These are phyloP conservation scores for Wickerhamomyces kurtzmanii DNA, from an alignment of 805 yeast genomes.

Conservation along the genomic window DNA sequence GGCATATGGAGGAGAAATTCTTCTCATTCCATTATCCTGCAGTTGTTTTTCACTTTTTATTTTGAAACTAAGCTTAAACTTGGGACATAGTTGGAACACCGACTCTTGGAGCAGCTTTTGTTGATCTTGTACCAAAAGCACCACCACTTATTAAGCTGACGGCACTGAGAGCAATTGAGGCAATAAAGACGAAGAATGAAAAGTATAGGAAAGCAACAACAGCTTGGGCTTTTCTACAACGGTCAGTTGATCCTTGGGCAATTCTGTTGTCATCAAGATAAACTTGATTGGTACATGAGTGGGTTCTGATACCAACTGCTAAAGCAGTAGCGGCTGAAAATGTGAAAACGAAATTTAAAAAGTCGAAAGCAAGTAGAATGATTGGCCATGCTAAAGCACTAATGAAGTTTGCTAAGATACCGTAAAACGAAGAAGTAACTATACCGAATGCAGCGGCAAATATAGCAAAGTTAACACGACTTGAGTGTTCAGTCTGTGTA, in stretches of 20 bases:
- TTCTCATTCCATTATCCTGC: constrained; percentile 1
- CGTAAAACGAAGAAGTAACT: constrained; percentile 72
- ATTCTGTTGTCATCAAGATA: constrained; percentile 61
- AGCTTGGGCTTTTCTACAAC: constrained; percentile 96
- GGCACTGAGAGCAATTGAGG: constrained; percentile 42
- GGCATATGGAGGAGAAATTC: constrained; percentile 1
- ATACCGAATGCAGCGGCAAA: constrained; percentile 85
- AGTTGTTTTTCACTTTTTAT: too few species aligned
- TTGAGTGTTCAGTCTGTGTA: constrained; percentile 39
- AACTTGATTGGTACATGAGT: constrained; percentile 65
- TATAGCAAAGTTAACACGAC: constrained; percentile 84
- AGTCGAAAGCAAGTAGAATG: constrained; percentile 64
- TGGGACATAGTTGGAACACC: constrained; percentile 90
- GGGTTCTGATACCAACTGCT: constrained; percentile 82
- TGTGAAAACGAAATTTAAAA: constrained; percentile 83
- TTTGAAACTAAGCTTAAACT: constrained; percentile 51
- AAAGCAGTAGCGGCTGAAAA: constrained; percentile 92
- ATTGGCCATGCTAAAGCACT: constrained; percentile 84
- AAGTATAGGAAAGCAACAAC: constrained; percentile 76
- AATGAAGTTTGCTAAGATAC: constrained; percentile 66
- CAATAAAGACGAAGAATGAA: constrained; percentile 66
- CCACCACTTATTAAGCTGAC: constrained; percentile 49
- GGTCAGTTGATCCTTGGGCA: constrained; percentile 64
- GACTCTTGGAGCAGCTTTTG: constrained; percentile 49
- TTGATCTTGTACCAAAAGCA: constrained; percentile 42